Evolutionary conservation across 2,329 filamentous ascomycete genomes (phyloP), one percentile per base, ranked within the genome.

Genomic region (Cladosporium phlei): DNA sequence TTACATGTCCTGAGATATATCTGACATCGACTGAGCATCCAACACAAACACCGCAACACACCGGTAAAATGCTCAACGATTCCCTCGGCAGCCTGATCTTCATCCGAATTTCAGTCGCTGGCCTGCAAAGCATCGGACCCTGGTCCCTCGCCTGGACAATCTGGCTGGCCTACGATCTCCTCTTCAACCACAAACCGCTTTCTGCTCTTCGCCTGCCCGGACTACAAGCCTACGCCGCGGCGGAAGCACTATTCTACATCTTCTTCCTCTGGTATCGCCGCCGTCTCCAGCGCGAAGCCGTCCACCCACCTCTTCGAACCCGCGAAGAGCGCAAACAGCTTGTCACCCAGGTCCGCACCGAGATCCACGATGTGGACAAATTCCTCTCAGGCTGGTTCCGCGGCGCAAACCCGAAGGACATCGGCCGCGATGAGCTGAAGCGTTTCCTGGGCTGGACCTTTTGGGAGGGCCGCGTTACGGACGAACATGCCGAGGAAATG

Each of bases 401-500:
- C n/a, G 78, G 77, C 24, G 78, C 82, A 2, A 68, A 74, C 8
- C 48, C 69, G 1, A 61, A 69, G 14, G 79, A 83, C 25, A 79
- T 88, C 46, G 71, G 74, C 34, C 69, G 76, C n/a, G 81, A 86
- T n/a, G 85, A 87, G 56, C 64, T 86, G 43, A 74, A 72, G 53
- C 79, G 85, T 51, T 86, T 85, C 55, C 62, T 85, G 17, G 69
- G 77, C 7, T 88, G 84, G 84, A 82, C 78, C 1, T 80, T 87
- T 56, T 78, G 57, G 53, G 61, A 64, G 77, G 85, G 34, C 80
- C 85, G 59, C 65, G 85, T 42, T 72, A 72, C 54, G 76, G 78
- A 35, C 27, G 74, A 83, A 49, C 80, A 83, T 51, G 66, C 68
- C 8, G 69, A 66, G 8, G 65, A 72, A 3, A 60, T 63, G 38